Base-by-base conservation (phyloP, 768 basidiomycete species). In the Leucocoprinus sp. region DNA sequence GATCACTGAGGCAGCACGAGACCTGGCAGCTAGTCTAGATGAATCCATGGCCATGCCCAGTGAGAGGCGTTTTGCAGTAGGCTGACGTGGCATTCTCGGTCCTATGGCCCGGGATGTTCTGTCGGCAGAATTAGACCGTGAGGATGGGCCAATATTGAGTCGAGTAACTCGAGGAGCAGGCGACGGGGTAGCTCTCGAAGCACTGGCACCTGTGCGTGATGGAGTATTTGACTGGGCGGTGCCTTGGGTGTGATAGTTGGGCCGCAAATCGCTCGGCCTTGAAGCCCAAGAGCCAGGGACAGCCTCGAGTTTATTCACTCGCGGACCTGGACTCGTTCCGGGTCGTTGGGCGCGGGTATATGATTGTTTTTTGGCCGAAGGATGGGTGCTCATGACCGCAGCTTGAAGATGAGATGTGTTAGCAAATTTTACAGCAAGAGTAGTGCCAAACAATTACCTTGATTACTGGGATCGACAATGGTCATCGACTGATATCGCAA, bases 401-500 rank as follows among this genome's bases (percentile, higher is more conserved):
- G n/a, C 21, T 22, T 12, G 45, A 34, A 22, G 29, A 18, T 18
- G 31, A 34, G 11, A 23, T 19, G 2, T 9, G 12, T 18, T 19
- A 18, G 35, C 23, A 29, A 9, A n/a, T 12, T 14, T 27, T 19
- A 7, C 12, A 31, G 19, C 8, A 23, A 19, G 15, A 23, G 24
- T 14, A 28, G 19, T 24, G 6, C 23, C 24, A 14, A 14, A 29
- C 23, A 39, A 28, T 40, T 15, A 47, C 45, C 28, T 40, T 17
- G n/a, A 28, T 21, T 26, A 34, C 21, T 23, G 22, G 45, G 38
- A 47, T 47, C 45, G 45, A 47, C 38, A 24, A 47, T 41, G 18
- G 45, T 23, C 45, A 47, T 47, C 6, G 45, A 40, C 33, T 47
- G 45, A 47, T 47, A 47, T 33, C 45, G 45, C 9, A 47, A 38